Evolutionary conservation across 2,329 filamentous ascomycete genomes (phyloP), one percentile per base, ranked within the genome.

Genomic region (Tolypocladium cylindrosporum): DNA sequence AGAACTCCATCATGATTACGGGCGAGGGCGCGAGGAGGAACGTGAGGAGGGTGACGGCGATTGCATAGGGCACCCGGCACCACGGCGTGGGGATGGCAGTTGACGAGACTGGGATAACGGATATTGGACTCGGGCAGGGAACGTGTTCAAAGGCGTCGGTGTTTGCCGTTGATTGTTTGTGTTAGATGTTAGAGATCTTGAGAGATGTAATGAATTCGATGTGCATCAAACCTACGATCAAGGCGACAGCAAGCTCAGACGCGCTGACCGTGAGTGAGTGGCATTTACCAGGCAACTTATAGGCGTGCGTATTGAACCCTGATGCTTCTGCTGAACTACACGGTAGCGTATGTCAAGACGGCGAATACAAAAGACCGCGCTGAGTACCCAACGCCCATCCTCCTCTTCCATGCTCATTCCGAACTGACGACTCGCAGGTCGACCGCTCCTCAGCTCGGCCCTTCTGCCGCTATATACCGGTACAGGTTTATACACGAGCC

Each of bases 1-100:
- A 97, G 75, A 94, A 92, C 0, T 77, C 83, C 39, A 80, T 97
- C 58, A 89, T 89, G 73, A 79, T 97, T 21, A 79, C 81, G 40
- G 94, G 94, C 0, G 93, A 97, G 66, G 94, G 94, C 4, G 82
- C 88, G 21, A 85, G 93, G 73, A 90, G 87, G 75, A 90, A 77
- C 62, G 86, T 99, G 55, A 84, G 93, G 67, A 84, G 91, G 66
- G 83, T 96, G 51, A 89, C 80, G 51, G 76, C 75, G 39, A 69
- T 78, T 53, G 74, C 75, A 9, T 71, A 57, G 60, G 31, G 2
- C 27, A 21, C n/a, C 5, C 6, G 31, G 45, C 8, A 19, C 5
- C 43, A 8, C 16, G 14, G 24, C 24, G 43, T 27, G 27, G 27
- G 6, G 27, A 6, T 31, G 27, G 6, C 27, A 31, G 21, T 24